Evolutionary conservation across 768 basidiomycete genomes (phyloP).

Genomic region (Rhodotorula paludigena): DNA sequence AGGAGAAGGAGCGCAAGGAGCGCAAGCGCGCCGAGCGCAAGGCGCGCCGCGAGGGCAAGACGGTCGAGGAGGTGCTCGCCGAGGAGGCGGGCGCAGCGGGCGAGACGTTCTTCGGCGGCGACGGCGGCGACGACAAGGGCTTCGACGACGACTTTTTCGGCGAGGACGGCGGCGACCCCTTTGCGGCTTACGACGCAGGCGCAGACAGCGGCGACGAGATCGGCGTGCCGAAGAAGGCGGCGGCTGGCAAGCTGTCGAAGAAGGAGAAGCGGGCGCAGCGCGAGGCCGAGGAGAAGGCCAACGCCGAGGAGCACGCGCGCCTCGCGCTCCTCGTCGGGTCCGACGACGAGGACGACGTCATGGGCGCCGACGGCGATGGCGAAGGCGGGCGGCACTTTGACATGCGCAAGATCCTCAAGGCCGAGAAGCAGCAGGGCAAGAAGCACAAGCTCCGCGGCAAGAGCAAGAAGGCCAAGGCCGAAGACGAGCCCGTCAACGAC

Average conservation of each 20-base stretch:
- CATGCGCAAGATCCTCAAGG: constrained; percentile 78
- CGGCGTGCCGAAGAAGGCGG: constrained; percentile 39
- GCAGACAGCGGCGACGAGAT: constrained; percentile 40
- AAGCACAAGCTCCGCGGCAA: constrained; percentile 45
- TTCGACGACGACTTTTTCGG: constrained; percentile 74
- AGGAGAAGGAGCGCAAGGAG: constrained; percentile 82
- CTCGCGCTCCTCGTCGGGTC: constrained; percentile 49
- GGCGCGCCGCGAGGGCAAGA: constrained; percentile 45
- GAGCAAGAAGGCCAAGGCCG: constrained; percentile 47
- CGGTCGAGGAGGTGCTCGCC: constrained; percentile 41
- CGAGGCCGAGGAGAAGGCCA: constrained; percentile 36
- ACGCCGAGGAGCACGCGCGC: constrained; percentile 29
- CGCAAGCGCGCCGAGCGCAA: constrained; percentile 66
- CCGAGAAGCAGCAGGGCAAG: constrained; percentile 62
- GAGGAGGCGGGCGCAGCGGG: constrained; percentile 30
- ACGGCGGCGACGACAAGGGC: constrained; percentile 38
- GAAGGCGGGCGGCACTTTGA: constrained; percentile 73
- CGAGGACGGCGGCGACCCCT: constrained; percentile 41
- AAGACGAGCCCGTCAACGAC: constrained; percentile 61
- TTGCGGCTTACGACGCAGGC: constrained; percentile 33
- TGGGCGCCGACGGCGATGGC: constrained; percentile 39
- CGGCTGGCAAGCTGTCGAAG: constrained; percentile 28
- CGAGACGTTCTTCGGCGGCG: constrained; percentile 14
- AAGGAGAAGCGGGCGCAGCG: constrained; percentile 36
- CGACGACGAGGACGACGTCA: constrained; percentile 56